Base-by-base conservation (phyloP, 2,329 filamentous ascomycete species). In the Talaromyces sp. region DNA sequence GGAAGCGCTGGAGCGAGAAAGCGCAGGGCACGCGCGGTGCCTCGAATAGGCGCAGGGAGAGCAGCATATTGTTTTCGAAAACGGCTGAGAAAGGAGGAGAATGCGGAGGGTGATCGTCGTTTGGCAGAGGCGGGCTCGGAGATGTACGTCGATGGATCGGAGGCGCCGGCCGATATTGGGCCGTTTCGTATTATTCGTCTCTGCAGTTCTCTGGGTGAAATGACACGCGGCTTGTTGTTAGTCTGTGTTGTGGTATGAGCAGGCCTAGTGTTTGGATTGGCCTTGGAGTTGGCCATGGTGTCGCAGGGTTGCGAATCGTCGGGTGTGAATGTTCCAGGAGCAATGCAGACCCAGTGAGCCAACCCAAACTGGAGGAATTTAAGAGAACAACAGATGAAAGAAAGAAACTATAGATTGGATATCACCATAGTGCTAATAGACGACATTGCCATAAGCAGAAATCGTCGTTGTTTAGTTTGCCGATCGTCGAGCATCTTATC, bases 1-100 rank as follows among this genome's bases (percentile, higher is more conserved):
- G 77, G 75, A 17, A 74, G 56, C 17, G 74, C 58, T 10, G 75
- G 71, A 1, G 67, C 69, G n/a, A 72, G 55, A 56, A 70, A 56
- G 46, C 70, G 67, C 35, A 73, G 60, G 31, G 65, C 60, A 51
- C 71, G 69, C 35, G 68, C 61, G 41, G 67, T 67, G 19, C 59
- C 61, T 56, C 68, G 68, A 27, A 70, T 48, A 8, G 70, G 66
- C 14, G 54, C 21, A 6, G 74, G 72, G 60, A 73, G 66, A 27
- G 66, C 27, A 27, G 69, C 61, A 61, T 67, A 71, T 65, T 68
- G 65, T 32, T 63, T 60, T 61, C 69, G 68, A 56, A 75, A 59
- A 63, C 58, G 61, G 29, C 66, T 64, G 61, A 70, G 63, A 63
- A 71, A 56, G 26, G 62, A 61, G 32, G 67, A 64, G 35, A 53